Evolutionary conservation across 257 asterid genomes (phyloP).

Genomic region (Nyctanthes arbortristis): DNA sequence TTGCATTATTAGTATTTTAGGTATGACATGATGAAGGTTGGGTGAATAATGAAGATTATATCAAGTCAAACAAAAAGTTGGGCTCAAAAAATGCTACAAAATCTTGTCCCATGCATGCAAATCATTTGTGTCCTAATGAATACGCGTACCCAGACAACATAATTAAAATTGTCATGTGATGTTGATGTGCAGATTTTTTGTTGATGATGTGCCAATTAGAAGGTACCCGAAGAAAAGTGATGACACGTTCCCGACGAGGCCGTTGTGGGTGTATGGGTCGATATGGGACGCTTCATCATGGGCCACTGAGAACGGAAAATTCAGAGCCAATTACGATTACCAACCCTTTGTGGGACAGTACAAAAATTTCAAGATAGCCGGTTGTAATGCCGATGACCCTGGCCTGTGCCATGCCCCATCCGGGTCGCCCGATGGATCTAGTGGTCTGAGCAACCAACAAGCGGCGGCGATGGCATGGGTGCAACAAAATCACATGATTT

Average conservation of each 20-base stretch:
- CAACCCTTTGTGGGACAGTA: conserved; percentile 78
- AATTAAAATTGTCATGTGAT: conserved; percentile 5
- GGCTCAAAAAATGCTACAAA: background rate
- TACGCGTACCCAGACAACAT: background rate
- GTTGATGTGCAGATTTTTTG: conserved; percentile 61
- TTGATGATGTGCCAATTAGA: conserved; percentile 85
- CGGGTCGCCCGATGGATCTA: conserved; percentile 42
- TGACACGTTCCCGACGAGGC: conserved; percentile 72
- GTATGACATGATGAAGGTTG: background rate
- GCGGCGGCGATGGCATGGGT: conserved; percentile 65
- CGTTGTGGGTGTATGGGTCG: conserved; percentile 75
- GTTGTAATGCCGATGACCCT: conserved; percentile 41
- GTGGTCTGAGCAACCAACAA: conserved; percentile 74
- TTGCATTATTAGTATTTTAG: no score
- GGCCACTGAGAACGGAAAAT: conserved; percentile 88
- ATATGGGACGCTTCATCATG: conserved; percentile 94
- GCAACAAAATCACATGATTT: conserved; percentile 52
- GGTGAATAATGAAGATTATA: background rate
- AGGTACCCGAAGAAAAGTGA: conserved; percentile 68
- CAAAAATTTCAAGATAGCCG: conserved; percentile 57
- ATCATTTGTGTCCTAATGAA: background rate
- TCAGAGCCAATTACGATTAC: conserved; percentile 64
- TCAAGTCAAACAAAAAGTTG: background rate
- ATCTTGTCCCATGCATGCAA: conserved; percentile 8
- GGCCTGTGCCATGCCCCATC: conserved; percentile 44